Evolutionary conservation across 495 filamentous ascomycete genomes (phyloP).

Genomic region (Cercophora newfieldiana): DNA sequence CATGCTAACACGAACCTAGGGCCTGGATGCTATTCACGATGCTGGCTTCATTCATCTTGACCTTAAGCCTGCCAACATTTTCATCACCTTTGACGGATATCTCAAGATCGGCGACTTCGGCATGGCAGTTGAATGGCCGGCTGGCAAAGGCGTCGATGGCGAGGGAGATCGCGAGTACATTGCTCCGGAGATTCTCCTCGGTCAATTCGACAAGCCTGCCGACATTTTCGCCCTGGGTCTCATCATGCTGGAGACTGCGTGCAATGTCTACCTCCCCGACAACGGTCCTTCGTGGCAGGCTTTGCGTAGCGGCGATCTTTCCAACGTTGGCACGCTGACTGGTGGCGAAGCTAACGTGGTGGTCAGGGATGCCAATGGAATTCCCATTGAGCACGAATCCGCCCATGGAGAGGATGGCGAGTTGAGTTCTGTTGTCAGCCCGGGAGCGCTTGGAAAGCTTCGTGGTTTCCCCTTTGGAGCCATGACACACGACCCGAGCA

Average conservation of each 20-base stretch:
- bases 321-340: conserved; percentile 79
- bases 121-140: conserved; percentile 80
- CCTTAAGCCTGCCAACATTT: conserved; percentile 90
- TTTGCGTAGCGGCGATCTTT: conserved; percentile 82
- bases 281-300: conserved; percentile 88
- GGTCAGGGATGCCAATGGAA: conserved; percentile 72
- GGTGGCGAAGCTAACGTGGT: conserved; percentile 70
- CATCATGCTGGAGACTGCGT: conserved; percentile 90
- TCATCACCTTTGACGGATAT: conserved; percentile 86
- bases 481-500: conserved; percentile 34
- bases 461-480: conserved; percentile 29
- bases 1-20: conserved; percentile 55
- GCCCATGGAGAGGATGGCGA: conserved; percentile 32
- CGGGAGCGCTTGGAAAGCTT: conserved; percentile 10
- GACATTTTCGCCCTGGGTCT: conserved; percentile 93
- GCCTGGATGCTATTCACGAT: conserved; percentile 83
- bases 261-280: conserved; percentile 86
- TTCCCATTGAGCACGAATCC: conserved; percentile 47
- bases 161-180: conserved; percentile 97
- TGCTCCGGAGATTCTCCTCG: conserved; percentile 83
- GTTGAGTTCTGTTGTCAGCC: background rate
- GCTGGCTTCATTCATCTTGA: conserved; percentile 90
- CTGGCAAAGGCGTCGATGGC: conserved; percentile 71
- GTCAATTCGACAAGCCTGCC: conserved; percentile 81
- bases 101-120: conserved; percentile 97